Conservation (phyloP, 1,284 basidiomycete species). For the Rhodotorula sp. region DNA sequence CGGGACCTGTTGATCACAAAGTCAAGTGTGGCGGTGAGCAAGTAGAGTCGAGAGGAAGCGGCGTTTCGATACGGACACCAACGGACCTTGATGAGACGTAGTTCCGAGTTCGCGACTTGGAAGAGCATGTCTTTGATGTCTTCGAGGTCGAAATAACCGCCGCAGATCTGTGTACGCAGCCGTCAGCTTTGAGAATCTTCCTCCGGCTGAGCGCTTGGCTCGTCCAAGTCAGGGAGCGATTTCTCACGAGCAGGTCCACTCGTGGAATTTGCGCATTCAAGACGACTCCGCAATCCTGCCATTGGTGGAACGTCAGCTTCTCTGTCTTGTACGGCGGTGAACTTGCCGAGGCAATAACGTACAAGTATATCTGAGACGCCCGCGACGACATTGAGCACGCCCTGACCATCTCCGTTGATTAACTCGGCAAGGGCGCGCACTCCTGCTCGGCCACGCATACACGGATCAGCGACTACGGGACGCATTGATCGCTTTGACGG, state of each 20-base stretch:
- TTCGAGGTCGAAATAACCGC: conserved; percentile 24
- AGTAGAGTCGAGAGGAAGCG: too few relatives aligned
- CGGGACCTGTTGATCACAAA: conserved; percentile 9
- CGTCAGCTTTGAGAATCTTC: too few relatives aligned
- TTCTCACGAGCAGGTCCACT: conserved; percentile 21
- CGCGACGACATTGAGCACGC: conserved; percentile 4
- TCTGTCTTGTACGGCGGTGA: too few relatives aligned
- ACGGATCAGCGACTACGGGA: background rate
- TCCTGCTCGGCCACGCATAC: background rate
- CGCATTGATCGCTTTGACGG: background rate
- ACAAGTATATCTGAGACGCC: conserved; percentile 23
- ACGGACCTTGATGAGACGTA: conserved; percentile 27
- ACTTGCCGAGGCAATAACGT: background rate
- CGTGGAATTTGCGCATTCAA: conserved; percentile 24
- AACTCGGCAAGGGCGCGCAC: conserved; percentile 7
- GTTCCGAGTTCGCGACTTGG: background rate
- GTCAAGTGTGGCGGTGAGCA: background rate
- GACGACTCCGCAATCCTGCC: conserved; percentile 26
- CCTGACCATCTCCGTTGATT: conserved; percentile 6
- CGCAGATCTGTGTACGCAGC: conserved; percentile 14
- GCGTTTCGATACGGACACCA: background rate
- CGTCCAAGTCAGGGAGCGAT: too few relatives aligned
- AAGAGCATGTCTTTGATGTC: conserved; percentile 30
- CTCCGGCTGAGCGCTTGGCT: too few relatives aligned
- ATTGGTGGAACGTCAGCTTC: too few relatives aligned